Conservation (phyloP, 768 basidiomycete genomes). For the Leccinum arenicola region DNA sequence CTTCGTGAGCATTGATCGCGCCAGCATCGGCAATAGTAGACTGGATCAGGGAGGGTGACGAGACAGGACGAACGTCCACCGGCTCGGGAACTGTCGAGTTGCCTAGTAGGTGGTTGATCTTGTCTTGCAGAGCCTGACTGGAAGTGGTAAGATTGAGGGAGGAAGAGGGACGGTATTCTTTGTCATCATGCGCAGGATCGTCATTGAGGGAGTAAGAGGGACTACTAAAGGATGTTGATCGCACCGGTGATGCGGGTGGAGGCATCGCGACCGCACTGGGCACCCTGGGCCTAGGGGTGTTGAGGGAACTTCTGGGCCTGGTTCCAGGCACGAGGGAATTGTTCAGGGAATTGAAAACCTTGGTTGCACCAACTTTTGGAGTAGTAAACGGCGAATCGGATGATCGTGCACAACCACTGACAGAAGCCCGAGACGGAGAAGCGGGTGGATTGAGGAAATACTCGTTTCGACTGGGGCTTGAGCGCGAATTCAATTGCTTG, state of each 20-base stretch:
- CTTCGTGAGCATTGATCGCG: conserved; percentile 12
- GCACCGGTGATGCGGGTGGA: conserved; percentile 65
- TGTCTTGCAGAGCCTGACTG: conserved; percentile 45
- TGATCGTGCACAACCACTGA: conserved; percentile 37
- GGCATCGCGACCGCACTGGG: conserved; percentile 81
- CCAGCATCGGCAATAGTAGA: conserved; percentile 38
- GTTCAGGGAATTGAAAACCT: conserved; percentile 10
- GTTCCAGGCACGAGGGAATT: conserved; percentile 16
- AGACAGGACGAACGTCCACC: conserved; percentile 12
- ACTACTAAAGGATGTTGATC: conserved; percentile 28
- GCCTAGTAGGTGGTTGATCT: conserved; percentile 43
- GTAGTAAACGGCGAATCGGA: conserved; percentile 61
- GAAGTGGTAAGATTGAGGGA: conserved; percentile 39
- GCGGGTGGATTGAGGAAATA: conserved; percentile 30
- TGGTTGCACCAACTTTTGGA: conserved; percentile 53
- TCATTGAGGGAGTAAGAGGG: conserved; percentile 41
- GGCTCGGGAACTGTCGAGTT: conserved; percentile 21
- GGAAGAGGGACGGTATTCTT: conserved; percentile 18
- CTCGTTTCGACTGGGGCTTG: conserved; percentile 18
- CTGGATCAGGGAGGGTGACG: conserved; percentile 35
- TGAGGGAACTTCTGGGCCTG: conserved; percentile 35
- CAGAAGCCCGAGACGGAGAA: conserved; percentile 35
- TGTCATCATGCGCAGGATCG: conserved; percentile 16
- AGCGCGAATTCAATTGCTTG: conserved; percentile 62
- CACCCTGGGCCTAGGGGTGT: conserved; percentile 61